Conservation (phyloP, 163 green algal species). For the Scenedesmus sp. region DNA sequence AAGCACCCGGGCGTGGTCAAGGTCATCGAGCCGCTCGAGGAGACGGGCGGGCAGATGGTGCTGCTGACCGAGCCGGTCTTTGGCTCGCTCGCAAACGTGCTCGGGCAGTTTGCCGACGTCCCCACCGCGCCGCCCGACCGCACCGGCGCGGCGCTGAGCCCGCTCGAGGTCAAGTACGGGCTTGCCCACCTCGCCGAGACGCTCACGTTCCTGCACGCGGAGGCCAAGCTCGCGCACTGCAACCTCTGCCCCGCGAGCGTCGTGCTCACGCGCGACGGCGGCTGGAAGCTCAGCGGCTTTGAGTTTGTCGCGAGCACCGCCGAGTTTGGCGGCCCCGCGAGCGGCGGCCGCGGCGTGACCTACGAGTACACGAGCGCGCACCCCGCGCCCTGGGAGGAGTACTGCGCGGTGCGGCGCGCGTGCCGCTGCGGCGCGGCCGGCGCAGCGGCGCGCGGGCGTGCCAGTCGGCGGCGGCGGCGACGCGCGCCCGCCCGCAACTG, state of each 20-base stretch:
- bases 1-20: conserved; percentile 86
- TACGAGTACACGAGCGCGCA: conserved; percentile 49
- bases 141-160: conserved; percentile 46
- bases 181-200: conserved; percentile 77
- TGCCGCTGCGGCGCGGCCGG: no score
- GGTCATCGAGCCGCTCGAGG: conserved; percentile 85
- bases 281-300: conserved; percentile 85
- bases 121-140: conserved; percentile 12
- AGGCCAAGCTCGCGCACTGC: conserved; percentile 80
- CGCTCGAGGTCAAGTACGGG: conserved; percentile 88
- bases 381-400: conserved; percentile 57
- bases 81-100: conserved; percentile 70
- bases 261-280: conserved; percentile 62
- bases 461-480: no score
- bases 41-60: conserved; percentile 79
- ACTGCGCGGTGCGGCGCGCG: conserved; percentile 22
- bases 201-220: conserved; percentile 83
- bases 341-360: not conserved
- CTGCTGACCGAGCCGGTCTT: conserved; percentile 88
- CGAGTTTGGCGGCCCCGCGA: conserved; percentile 17
- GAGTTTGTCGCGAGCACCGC: conserved; percentile 42
- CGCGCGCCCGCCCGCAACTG: no score
- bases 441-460: no score
- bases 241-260: conserved; percentile 56
- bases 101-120: conserved; percentile 21